Evolutionary conservation across 2,329 filamentous ascomycete genomes (phyloP), one percentile per base, ranked within the genome.

Genomic region (Arthroderma sp.): DNA sequence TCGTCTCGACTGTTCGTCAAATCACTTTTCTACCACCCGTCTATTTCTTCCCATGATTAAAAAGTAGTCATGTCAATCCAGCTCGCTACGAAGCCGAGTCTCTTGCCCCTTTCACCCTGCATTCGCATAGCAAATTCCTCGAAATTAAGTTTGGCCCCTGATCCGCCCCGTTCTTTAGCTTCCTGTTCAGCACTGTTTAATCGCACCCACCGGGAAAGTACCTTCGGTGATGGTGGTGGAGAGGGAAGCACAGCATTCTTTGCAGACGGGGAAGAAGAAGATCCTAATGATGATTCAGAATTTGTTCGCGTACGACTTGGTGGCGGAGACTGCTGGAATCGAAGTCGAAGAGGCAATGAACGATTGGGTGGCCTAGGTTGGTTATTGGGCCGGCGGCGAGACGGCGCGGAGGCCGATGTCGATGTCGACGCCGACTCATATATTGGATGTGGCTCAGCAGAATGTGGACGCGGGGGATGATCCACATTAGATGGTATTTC

Each of bases 51-150:
- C 1, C 8, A 19, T 17, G n/a, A 55, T 61, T 67, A 82, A 67
- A 84, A 81, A 68, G 77, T 77, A 65, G 81, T 81, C 78, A 82
- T 78, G 62, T 96, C 91, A 70, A 96, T 88, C 91, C 91, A 97
- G 65, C 83, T 88, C 59, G 88, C 88, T 51, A 96, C 77, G 70
- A 95, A 91, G 63, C 88, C 87, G 60, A 91, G 77, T 56, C 85
- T 74, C 66, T 83, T 82, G 23, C 82, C 81, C 62, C 84, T 81
- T 61, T 83, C 79, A n/a, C 77, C 77, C 63, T 83, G 81, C 74
- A 93, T 88, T 54, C 85, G 84, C 39, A 76, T 75, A 65, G 88
- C 84, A 71, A 97, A 94, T 70, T 97, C 93, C 0, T 80, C 78
- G 62, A 85, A 91, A 66, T 74, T 87, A 52, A 97, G 75, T 66